These are phyloP conservation scores for Cercospora sp. DNA, from an alignment of 2,329 filamentous ascomycete species.

Conservation along the genomic window DNA sequence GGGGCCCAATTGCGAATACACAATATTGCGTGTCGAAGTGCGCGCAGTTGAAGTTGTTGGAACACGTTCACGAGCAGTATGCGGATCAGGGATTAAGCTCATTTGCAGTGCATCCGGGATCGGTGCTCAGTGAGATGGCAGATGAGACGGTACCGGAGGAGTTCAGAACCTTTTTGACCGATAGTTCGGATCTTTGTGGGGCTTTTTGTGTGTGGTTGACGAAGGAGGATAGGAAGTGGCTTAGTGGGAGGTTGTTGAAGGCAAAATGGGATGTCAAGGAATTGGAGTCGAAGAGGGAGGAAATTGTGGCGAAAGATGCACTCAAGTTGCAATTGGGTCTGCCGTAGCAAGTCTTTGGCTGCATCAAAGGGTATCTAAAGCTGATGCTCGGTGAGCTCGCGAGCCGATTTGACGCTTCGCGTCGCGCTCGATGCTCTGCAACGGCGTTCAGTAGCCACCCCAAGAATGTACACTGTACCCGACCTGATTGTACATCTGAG, in stretches of 20 bases:
- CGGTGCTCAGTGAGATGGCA: constrained; percentile 41
- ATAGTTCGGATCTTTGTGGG: constrained; percentile 39
- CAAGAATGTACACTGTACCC: constrained; percentile 3
- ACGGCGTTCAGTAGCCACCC: constrained; percentile 1
- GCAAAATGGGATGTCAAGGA: constrained; percentile 43
- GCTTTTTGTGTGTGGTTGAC: constrained; percentile 40
- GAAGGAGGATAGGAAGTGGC: constrained; percentile 39
- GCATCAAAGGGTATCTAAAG: not conserved
- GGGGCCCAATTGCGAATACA: constrained; percentile 44
- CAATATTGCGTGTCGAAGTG: constrained; percentile 43
- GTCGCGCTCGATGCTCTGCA: not conserved
- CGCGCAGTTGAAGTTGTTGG: constrained; percentile 42
- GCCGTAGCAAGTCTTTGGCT: constrained; percentile 5
- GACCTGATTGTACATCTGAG: not conserved
- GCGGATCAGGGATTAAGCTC: constrained; percentile 32
- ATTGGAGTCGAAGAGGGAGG: constrained; percentile 36
- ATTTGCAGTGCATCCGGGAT: constrained; percentile 42
- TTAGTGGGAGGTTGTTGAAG: constrained; percentile 41
- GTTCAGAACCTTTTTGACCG: constrained; percentile 30
- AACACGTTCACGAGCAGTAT: constrained; percentile 44
- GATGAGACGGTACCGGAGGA: constrained; percentile 38
- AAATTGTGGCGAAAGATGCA: constrained; percentile 40
- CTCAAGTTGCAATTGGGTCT: constrained; percentile 38
- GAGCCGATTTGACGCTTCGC: not conserved
- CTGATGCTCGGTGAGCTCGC: not conserved